These are phyloP conservation scores for Ophiocordyceps camponoti-floridani DNA, from an alignment of 2,329 filamentous ascomycete genomes.

Conservation along the genomic window DNA sequence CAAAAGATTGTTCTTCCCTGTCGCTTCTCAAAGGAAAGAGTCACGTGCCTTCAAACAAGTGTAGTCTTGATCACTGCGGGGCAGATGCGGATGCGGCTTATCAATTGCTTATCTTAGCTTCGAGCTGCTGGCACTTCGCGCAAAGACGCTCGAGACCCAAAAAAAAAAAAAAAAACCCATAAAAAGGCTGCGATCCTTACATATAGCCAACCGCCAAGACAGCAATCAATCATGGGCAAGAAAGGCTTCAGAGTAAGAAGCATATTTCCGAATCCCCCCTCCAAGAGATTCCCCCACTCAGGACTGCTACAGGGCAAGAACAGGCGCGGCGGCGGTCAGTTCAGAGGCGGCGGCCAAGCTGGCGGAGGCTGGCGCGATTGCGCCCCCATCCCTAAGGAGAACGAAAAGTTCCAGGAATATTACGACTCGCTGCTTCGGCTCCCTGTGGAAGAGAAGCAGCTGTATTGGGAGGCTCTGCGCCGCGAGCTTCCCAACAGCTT, in stretches of 20 bases:
- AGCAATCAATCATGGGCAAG: constrained; percentile 1
- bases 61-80: too few relatives aligned
- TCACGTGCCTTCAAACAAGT: too few relatives aligned
- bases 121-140: background rate
- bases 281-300: background rate
- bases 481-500: constrained; percentile 92
- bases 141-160: too few relatives aligned
- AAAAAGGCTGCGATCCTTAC: too few relatives aligned
- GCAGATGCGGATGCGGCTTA: background rate
- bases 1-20: too few relatives aligned
- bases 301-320: constrained; percentile 13
- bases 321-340: constrained; percentile 15
- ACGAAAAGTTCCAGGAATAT: constrained; percentile 71
- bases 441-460: constrained; percentile 56
- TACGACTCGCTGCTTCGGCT: constrained; percentile 68
- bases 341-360: constrained; percentile 9
- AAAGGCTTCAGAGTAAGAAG: constrained; percentile 17
- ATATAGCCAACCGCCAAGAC: background rate
- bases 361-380: constrained; percentile 17
- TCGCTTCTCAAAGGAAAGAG: too few relatives aligned
- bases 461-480: constrained; percentile 71
- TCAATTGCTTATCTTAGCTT: background rate
- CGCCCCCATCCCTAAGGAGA: constrained; percentile 46
- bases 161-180: background rate
- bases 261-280: background rate